Base-by-base conservation (phyloP, 352 stramenopile species). In the Globisporangium paddicum region DNA sequence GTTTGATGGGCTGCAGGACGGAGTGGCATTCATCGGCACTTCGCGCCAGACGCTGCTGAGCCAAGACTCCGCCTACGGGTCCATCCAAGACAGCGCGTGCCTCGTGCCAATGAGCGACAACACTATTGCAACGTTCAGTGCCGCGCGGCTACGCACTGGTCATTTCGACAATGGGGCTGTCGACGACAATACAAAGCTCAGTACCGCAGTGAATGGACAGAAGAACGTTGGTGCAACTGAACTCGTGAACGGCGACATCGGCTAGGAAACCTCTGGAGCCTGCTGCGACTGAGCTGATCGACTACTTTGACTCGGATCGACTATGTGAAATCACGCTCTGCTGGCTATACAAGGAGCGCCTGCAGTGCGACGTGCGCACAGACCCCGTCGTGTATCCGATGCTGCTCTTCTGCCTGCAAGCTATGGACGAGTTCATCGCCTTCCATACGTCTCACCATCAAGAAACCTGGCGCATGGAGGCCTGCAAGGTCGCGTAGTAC, bases 331-430 rank as follows among this genome's bases (percentile, higher is more conserved):
- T 76, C 18, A 66, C 75, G 7, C 80, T 82, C 11, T 92, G 81
- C 54, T 93, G 82, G 79, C 51, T 83, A 9, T 64, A 62, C 21
- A 64, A 48, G 30, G 60, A 78, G 41, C 52, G 71, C 11, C 32
- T 60, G 7, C 68, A 47, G n/a, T 93, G 82, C 40, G 41, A 52
- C 16, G 60, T 90, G 11, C 80, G 91, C 44, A 28, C 16, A 0
- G 53, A 67, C 5, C n/a, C 56, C 0, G 68, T 82, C 14, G 58
- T 42, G 25, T 68, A 79, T 19, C 82, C 85, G 1, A 85, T 89
- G 67, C 53, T 95, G 54, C 64, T 91, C 11, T 91, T 92, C 52
- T 88, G 75, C 34, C 63, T 92, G 14, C 82, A 93, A 60, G 74
- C 68, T 25, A 54, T 93, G 25, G 79, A 95, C 62, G 75, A 93